phyloP scores from a whole-genome alignment of 495 filamentous ascomycete species.

The Podospora didyma region DNA sequence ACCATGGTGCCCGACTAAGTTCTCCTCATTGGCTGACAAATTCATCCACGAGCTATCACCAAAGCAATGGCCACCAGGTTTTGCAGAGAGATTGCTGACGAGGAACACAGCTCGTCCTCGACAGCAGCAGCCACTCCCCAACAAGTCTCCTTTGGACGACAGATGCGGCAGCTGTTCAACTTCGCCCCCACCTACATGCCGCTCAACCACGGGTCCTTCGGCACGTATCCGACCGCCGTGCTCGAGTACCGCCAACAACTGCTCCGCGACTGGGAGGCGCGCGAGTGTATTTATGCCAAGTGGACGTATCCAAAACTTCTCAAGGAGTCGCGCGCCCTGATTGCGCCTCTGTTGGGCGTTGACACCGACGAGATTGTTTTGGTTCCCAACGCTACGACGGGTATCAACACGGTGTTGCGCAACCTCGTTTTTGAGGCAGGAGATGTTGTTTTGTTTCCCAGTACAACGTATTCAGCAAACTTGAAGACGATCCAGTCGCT shows the following conservation, averaged over 20 bases:
- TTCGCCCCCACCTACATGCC: too few species aligned
- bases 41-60: too few species aligned
- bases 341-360: slow-evolving; percentile 60
- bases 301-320: slow-evolving; percentile 53
- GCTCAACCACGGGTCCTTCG: slow-evolving; percentile 39
- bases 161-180: too few species aligned
- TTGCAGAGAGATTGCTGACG: too few species aligned
- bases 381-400: slow-evolving; percentile 74
- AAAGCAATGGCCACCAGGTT: too few species aligned
- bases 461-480: slow-evolving; percentile 66
- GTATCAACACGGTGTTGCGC: slow-evolving; percentile 67
- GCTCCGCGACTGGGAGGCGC: slow-evolving; percentile 26
- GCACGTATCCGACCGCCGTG: slow-evolving; percentile 30
- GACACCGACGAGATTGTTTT: slow-evolving; percentile 62
- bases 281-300: slow-evolving; percentile 43
- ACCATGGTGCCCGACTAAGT: too few species aligned
- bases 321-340: slow-evolving; percentile 50
- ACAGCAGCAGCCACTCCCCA: too few species aligned
- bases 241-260: slow-evolving; percentile 25
- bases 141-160: too few species aligned
- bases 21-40: too few species aligned
- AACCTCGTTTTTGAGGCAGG: slow-evolving; percentile 52
- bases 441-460: slow-evolving; percentile 60
- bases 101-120: too few species aligned
- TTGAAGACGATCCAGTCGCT: slow-evolving; percentile 62